Conservation (phyloP, 225 moss, liverwort and hornwort species). For the Neckera pumila region DNA sequence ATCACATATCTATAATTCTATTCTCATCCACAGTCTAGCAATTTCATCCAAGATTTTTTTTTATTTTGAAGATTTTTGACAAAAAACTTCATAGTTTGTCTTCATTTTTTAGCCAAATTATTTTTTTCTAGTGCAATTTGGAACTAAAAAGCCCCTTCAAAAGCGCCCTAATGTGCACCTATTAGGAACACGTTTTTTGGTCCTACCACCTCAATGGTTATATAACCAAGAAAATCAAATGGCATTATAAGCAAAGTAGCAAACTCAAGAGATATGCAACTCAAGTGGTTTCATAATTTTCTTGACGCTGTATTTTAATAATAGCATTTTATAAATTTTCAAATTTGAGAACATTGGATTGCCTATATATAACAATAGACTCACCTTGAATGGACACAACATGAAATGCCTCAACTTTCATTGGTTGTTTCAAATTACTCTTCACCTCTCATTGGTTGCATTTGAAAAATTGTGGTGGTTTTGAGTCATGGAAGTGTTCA, state of each 20-base stretch:
- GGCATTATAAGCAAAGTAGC: not conserved
- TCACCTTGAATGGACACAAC: not conserved
- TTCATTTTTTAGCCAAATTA: no score
- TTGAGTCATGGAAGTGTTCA: not conserved
- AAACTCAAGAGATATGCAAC: no score
- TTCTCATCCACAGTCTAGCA: no score
- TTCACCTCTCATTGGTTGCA: not conserved
- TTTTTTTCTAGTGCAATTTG: no score
- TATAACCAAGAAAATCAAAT: not conserved
- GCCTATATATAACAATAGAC: fast-evolving
- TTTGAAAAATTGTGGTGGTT: not conserved
- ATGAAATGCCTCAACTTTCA: not conserved
- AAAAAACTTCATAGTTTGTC: no score
- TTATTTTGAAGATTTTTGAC: no score
- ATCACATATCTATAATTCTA: no score
- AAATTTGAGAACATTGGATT: not conserved
- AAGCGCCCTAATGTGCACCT: no score
- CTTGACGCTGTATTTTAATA: fast-evolving
- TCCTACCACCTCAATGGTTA: not conserved
- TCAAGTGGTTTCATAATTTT: not conserved
- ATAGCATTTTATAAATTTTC: not conserved
- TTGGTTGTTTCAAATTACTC: not conserved
- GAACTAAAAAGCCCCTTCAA: no score
- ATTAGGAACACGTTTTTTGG: not conserved
- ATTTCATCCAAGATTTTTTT: no score